Percentiles rank a stretch among this genome's conserved stretches.
These are phyloP conservation scores for Saraca asoca DNA, from an alignment of 331 rosid genomes.

Conservation along the genomic window DNA sequence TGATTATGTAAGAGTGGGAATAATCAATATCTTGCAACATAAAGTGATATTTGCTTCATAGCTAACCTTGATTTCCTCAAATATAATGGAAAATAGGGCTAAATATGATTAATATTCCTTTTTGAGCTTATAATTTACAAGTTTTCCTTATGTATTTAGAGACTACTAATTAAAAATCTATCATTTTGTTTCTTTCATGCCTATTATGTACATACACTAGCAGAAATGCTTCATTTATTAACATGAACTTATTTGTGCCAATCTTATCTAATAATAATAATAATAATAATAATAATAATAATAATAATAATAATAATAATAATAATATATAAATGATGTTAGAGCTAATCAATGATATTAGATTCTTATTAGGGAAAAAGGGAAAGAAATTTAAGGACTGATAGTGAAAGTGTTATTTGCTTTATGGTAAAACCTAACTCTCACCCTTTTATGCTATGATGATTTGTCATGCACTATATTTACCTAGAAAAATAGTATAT, in stretches of 20 bases:
- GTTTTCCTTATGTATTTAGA: no score
- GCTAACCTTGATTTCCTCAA: no score
- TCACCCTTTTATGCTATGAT: slow-evolving; percentile 19
- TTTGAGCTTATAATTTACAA: no score
- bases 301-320: no score
- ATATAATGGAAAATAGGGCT: neutral
- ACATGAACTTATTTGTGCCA: slow-evolving; percentile 9
- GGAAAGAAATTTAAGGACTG: neutral
- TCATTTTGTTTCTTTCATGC: neutral
- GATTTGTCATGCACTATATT: neutral
- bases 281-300: no score
- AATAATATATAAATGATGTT: neutral
- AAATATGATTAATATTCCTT: neutral
- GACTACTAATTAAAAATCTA: no score
- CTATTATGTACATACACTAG: neutral
- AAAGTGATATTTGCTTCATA: neutral
- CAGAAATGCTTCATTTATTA: slow-evolving; percentile 12
- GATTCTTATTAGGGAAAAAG: neutral
- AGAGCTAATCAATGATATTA: slow-evolving; percentile 3
- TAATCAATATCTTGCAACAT: neutral
- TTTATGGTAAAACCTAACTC: slow-evolving; percentile 5
- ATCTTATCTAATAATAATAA: no score
- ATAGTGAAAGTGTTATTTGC: neutral
- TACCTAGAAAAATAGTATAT: neutral
- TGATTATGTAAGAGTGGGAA: neutral